Percentiles rank a stretch among this genome's conserved stretches.
phyloP scores from a whole-genome alignment of 306 rosid species.

The Sicyos edulis region DNA sequence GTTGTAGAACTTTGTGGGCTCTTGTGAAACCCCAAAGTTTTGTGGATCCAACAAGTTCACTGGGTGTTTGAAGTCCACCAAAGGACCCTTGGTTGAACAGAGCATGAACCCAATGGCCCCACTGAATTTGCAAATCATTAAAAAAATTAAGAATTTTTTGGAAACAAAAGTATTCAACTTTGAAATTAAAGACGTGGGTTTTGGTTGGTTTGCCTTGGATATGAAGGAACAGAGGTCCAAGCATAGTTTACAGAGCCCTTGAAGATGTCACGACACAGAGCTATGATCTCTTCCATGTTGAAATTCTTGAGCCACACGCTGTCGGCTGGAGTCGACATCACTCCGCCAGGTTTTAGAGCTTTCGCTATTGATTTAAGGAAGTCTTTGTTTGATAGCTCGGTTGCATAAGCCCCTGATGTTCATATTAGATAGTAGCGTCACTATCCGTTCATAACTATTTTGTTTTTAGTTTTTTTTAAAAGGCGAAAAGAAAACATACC shows the following conservation, averaged over 20 bases:
- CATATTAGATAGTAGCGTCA: too few relatives aligned
- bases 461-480: too few relatives aligned
- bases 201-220: constrained; percentile 46
- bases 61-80: too few relatives aligned
- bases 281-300: constrained; percentile 29
- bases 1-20: too few relatives aligned
- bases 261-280: constrained; percentile 31
- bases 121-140: neutral
- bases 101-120: too few relatives aligned
- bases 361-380: constrained; percentile 40
- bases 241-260: constrained; percentile 66
- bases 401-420: constrained; percentile 23
- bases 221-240: constrained; percentile 64
- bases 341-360: constrained; percentile 56
- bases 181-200: neutral
- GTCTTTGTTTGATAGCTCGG: constrained; percentile 36
- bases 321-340: constrained; percentile 54
- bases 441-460: too few relatives aligned
- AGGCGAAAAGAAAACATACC: constrained; percentile 26
- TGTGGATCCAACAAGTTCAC: too few relatives aligned
- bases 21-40: too few relatives aligned
- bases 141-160: neutral
- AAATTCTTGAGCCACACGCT: constrained; percentile 53
- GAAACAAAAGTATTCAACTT: constrained; percentile 6
- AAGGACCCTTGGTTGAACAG: too few relatives aligned